Evolutionary conservation across 1,139 yeast genomes (phyloP).

Genomic region (Spathaspora sp.): DNA sequence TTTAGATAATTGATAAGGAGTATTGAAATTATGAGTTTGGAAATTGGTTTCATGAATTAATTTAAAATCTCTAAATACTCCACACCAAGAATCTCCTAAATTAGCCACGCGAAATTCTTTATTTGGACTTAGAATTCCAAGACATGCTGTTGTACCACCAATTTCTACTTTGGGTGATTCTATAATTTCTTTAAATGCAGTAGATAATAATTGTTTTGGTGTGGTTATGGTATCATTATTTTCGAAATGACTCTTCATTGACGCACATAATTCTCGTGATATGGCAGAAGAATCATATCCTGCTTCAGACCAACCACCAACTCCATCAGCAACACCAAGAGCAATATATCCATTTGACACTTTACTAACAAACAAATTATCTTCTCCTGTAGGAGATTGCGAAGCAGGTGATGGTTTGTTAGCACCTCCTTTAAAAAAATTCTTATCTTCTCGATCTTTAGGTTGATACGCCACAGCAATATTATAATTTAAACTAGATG

Average conservation of each 20-base stretch:
- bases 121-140: slow-evolving; percentile 65
- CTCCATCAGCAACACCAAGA: slow-evolving; percentile 95
- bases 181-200: slow-evolving; percentile 56
- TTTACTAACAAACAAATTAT: slow-evolving; percentile 65
- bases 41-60: slow-evolving; percentile 67
- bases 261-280: slow-evolving; percentile 63
- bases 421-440: slow-evolving; percentile 35
- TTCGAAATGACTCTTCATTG: slow-evolving; percentile 34
- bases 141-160: slow-evolving; percentile 95
- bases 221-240: slow-evolving; percentile 7
- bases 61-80: slow-evolving; percentile 68
- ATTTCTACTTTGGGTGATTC: slow-evolving; percentile 66
- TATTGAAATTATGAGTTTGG: slow-evolving; percentile 87
- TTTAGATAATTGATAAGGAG: slow-evolving; percentile 87
- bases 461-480: slow-evolving; percentile 74
- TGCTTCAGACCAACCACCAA: slow-evolving; percentile 94
- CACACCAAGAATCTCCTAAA: slow-evolving; percentile 94
- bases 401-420: slow-evolving; percentile 33
- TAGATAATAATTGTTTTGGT: slow-evolving; percentile 53
- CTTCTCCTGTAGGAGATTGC: slow-evolving; percentile 80
- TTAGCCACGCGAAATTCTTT: slow-evolving; percentile 64
- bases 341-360: slow-evolving; percentile 52
- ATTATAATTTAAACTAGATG: slow-evolving; percentile 41
- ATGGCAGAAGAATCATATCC: slow-evolving; percentile 88
- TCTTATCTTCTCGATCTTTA: slow-evolving; percentile 56